Percentiles rank a stretch among this genome's conserved stretches.
Conservation (phyloP, 352 stramenopile species). For the Globisporangium uncinulatum region DNA sequence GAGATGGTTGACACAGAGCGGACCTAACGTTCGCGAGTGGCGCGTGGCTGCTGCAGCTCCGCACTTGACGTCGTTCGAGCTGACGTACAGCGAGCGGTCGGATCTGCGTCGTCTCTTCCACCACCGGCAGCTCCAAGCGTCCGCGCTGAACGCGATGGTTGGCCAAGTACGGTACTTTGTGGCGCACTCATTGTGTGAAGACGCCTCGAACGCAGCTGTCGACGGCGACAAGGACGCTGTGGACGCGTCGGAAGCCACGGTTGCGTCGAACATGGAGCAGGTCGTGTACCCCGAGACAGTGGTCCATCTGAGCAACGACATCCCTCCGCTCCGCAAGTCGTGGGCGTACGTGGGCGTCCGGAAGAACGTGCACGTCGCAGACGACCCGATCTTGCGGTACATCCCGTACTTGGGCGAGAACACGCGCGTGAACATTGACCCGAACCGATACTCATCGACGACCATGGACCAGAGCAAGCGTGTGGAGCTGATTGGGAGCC, state of each 20-base stretch:
- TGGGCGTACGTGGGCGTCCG: constrained; percentile 68
- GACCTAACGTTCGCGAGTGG: not conserved
- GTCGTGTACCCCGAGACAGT: constrained; percentile 44
- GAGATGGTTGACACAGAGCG: not conserved
- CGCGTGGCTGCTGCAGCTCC: constrained; percentile 3
- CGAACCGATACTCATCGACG: constrained; percentile 49
- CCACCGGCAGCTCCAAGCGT: constrained; percentile 6
- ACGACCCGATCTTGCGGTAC: constrained; percentile 82
- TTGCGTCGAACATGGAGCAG: constrained; percentile 10
- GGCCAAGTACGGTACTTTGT: constrained; percentile 36
- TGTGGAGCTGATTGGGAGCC: constrained; percentile 33
- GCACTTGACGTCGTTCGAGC: constrained; percentile 10
- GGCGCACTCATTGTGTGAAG: constrained; percentile 8
- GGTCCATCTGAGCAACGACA: constrained; percentile 34
- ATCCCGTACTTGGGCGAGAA: constrained; percentile 88
- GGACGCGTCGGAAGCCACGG: not conserved
- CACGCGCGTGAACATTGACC: constrained; percentile 44
- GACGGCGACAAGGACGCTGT: not conserved
- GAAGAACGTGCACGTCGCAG: constrained; percentile 68
- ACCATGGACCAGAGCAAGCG: constrained; percentile 53
- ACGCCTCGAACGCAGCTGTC: constrained; percentile 1
- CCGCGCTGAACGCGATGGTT: constrained; percentile 28
- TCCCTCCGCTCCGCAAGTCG: constrained; percentile 38
- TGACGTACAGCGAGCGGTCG: constrained; percentile 22
- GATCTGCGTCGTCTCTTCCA: constrained; percentile 21